phyloP scores from a whole-genome alignment of 2,329 filamentous ascomycete species.

The Diaporthe australafricana region DNA sequence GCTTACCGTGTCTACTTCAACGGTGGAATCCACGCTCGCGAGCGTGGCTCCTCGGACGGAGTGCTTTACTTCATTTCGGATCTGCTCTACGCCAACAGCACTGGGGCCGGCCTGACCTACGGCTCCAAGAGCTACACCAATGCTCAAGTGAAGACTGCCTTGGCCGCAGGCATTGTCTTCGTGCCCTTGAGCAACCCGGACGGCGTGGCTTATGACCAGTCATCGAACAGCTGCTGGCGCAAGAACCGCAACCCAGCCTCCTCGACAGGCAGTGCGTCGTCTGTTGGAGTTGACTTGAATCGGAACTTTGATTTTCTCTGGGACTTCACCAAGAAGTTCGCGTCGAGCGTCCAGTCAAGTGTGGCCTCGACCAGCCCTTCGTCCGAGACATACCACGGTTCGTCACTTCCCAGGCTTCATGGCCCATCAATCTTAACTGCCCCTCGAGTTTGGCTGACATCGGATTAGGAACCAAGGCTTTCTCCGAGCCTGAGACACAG shows the following conservation, averaged over 20 bases:
- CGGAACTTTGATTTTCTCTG: constrained; percentile 70
- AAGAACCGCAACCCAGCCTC: constrained; percentile 64
- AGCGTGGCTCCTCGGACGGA: constrained; percentile 67
- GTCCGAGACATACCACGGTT: constrained; percentile 62
- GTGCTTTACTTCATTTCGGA: constrained; percentile 69
- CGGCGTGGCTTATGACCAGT: constrained; percentile 64
- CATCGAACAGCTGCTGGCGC: constrained; percentile 62
- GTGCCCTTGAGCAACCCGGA: constrained; percentile 66
- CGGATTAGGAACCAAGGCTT: constrained; percentile 49
- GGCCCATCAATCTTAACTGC: neutral
- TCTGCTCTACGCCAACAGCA: constrained; percentile 63
- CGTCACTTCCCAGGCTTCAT: neutral
- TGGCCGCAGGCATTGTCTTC: constrained; percentile 65
- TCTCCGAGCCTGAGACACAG: constrained; percentile 68
- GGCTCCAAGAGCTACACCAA: constrained; percentile 63
- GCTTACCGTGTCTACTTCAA: constrained; percentile 63
- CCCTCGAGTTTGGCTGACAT: neutral
- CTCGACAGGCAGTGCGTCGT: constrained; percentile 45
- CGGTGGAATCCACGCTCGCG: constrained; percentile 67
- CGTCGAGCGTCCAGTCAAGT: constrained; percentile 49
- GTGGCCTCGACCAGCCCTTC: constrained; percentile 56
- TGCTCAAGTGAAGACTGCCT: constrained; percentile 61
- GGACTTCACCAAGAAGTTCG: constrained; percentile 61
- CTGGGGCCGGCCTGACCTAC: constrained; percentile 61
- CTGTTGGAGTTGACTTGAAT: constrained; percentile 64